Percentiles rank a stretch among this genome's conserved stretches.
phyloP scores from a whole-genome alignment of 108 stramenopile genomes.

The Cyclotella choctawhatcheeana region DNA sequence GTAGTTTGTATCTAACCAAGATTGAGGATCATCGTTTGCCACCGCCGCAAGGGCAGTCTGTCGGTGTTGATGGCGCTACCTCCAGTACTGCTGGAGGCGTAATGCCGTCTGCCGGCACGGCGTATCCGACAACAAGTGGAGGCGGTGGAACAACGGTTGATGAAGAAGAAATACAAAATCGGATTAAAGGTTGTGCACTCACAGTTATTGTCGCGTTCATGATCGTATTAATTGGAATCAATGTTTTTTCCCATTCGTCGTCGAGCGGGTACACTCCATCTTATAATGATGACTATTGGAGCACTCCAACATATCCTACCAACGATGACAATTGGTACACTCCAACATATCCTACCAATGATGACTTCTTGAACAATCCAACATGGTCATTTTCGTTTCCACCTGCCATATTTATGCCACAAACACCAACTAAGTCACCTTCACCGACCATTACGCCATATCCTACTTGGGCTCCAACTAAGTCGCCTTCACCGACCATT shows the following conservation, averaged over 20 bases:
- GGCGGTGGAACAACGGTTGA: neutral
- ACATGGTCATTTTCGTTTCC: neutral
- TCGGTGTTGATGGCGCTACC: neutral
- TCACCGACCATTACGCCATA: neutral
- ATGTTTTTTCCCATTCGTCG: neutral
- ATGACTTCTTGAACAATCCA: neutral
- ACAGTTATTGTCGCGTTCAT: neutral
- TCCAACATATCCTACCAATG: neutral
- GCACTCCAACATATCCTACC: neutral
- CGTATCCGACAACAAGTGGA: neutral
- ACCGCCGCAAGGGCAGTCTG: neutral
- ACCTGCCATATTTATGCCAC: neutral
- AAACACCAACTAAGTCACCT: neutral
- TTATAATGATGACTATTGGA: neutral
- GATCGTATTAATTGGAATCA: neutral
- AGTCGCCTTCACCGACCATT: neutral
- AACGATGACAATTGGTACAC: neutral
- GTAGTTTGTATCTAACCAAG: slow-evolving; percentile 27
- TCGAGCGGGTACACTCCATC: neutral
- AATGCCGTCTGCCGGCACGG: neutral
- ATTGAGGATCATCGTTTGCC: slow-evolving; percentile 24
- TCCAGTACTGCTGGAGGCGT: neutral
- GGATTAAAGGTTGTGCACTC: neutral
- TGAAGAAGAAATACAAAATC: neutral
- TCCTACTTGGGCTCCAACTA: neutral